Percentiles rank a stretch among this genome's conserved stretches.
Conservation (phyloP, 169 alveolate genomes). For the Theileria orientalis region DNA sequence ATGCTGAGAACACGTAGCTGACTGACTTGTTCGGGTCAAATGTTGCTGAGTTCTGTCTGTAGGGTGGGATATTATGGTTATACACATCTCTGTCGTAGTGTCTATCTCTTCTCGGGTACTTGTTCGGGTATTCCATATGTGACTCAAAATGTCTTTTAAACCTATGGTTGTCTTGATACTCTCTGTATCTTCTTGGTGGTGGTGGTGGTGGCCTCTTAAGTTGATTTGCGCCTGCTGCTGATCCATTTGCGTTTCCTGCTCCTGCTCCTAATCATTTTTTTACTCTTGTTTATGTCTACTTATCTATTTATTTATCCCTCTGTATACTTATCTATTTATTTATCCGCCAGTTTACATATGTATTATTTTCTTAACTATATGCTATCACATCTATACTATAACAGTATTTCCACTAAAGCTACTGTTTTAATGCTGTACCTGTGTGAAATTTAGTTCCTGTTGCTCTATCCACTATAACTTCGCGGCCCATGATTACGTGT, state of each 20-base stretch:
- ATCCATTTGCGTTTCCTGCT: neutral
- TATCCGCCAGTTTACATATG: too few relatives aligned
- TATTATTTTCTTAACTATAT: too few relatives aligned
- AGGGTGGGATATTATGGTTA: conserved; percentile 22
- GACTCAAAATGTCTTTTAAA: conserved; percentile 15
- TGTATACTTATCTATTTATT: too few relatives aligned
- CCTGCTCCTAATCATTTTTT: neutral
- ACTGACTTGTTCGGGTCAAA: conserved; percentile 67
- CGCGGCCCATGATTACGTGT: conserved; percentile 73
- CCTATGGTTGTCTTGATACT: conserved; percentile 5
- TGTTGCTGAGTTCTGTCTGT: conserved; percentile 19
- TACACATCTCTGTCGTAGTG: conserved; percentile 20
- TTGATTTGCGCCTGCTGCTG: neutral
- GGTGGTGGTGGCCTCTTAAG: conserved; percentile 1
- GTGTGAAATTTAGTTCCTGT: conserved; percentile 58
- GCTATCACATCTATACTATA: too few relatives aligned
- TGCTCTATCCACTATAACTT: conserved; percentile 73
- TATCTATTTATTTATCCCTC: too few relatives aligned
- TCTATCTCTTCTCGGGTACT: conserved; percentile 23
- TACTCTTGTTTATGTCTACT: neutral
- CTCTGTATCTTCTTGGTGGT: neutral
- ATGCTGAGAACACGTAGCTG: conserved; percentile 60
- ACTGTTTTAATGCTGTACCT: too few relatives aligned
- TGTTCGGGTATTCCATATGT: conserved; percentile 9
- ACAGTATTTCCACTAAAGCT: too few relatives aligned